phyloP scores from a whole-genome alignment of 2,329 filamentous ascomycete genomes.

The Verticillium albo-atrum region DNA sequence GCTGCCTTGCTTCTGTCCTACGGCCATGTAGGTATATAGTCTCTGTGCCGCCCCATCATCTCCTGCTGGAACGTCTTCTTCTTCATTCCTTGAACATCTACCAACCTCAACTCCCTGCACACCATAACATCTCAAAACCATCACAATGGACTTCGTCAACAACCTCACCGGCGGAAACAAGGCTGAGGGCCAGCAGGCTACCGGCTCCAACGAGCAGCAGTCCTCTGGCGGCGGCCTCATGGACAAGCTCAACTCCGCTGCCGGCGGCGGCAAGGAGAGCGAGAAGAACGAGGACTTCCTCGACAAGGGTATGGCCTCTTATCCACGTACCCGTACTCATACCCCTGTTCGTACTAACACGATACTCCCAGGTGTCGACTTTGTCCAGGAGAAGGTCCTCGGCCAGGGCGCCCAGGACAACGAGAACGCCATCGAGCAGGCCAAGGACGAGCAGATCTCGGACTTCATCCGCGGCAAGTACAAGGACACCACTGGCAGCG shows the following conservation, averaged over 20 bases:
- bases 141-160: slow-evolving; percentile 52
- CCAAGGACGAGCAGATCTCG: slow-evolving; percentile 75
- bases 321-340: not conserved
- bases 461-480: slow-evolving; percentile 69
- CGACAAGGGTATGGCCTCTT: slow-evolving; percentile 61
- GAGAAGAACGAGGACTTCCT: slow-evolving; percentile 82
- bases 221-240: slow-evolving; percentile 49
- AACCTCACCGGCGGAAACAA: slow-evolving; percentile 39
- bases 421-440: slow-evolving; percentile 71
- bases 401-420: slow-evolving; percentile 68
- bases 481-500: slow-evolving; percentile 63
- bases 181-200: slow-evolving; percentile 22
- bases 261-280: slow-evolving; percentile 67
- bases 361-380: slow-evolving; percentile 60
- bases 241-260: slow-evolving; percentile 66
- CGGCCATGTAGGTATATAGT: not conserved
- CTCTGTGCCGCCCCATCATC: not conserved
- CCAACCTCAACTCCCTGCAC: not conserved
- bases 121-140: not conserved
- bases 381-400: slow-evolving; percentile 71
- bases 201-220: slow-evolving; percentile 26
- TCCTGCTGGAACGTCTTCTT: not conserved
- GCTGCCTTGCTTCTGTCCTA: not conserved
- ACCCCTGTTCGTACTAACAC: too few species aligned
- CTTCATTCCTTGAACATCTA: not conserved